These are phyloP conservation scores for Ceratocystis harringtonii DNA, from an alignment of 2,329 filamentous ascomycete genomes.

Conservation along the genomic window DNA sequence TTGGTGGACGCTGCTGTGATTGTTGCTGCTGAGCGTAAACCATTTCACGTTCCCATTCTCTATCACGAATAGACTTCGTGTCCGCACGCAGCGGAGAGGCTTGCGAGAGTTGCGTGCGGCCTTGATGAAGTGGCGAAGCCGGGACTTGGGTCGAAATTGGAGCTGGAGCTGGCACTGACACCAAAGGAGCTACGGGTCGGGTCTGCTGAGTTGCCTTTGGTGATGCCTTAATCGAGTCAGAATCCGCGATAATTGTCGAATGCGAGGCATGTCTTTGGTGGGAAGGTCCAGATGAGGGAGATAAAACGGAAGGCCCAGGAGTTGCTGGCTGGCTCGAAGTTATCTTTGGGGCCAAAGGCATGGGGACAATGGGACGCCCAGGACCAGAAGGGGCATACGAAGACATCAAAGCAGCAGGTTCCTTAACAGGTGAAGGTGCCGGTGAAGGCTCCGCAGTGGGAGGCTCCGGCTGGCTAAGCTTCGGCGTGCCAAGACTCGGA, in stretches of 20 bases:
- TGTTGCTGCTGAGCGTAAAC: conserved; percentile 15
- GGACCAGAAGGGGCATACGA: not conserved
- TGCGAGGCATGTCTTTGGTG: conserved; percentile 12
- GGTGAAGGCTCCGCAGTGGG: conserved; percentile 13
- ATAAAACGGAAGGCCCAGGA: not conserved
- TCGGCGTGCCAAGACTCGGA: conserved; percentile 10
- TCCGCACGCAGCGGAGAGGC: conserved; percentile 23
- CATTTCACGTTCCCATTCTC: conserved; percentile 18
- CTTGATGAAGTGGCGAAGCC: conserved; percentile 13
- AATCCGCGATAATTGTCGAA: conserved; percentile 5
- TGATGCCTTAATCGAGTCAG: conserved; percentile 2
- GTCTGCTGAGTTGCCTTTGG: not conserved
- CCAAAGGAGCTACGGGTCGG: not conserved
- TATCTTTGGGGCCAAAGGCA: not conserved
- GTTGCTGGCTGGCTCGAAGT: not conserved
- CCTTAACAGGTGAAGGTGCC: conserved; percentile 8
- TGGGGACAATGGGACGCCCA: not conserved
- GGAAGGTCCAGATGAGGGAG: not conserved
- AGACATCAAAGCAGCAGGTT: not conserved
- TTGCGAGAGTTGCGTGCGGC: conserved; percentile 17
- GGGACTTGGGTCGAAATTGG: not conserved
- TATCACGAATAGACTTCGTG: conserved; percentile 22
- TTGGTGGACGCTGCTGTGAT: conserved; percentile 7
- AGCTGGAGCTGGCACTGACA: not conserved
- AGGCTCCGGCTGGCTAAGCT: conserved; percentile 9